Conservation (phyloP, 2,329 filamentous ascomycete genomes). For the Meredithiella fracta region DNA sequence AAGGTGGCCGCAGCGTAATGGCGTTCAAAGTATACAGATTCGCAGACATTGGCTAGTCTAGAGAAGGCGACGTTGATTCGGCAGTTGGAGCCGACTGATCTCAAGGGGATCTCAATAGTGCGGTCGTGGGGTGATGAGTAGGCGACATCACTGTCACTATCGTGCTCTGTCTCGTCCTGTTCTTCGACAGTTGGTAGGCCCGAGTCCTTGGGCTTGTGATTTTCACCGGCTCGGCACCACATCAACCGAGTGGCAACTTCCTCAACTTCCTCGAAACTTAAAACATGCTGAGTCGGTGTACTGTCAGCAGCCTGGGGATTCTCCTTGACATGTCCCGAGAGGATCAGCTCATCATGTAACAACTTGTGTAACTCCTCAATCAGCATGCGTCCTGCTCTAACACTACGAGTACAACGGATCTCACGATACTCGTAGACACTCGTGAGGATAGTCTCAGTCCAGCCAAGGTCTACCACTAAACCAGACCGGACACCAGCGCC, state of each 20-base stretch:
- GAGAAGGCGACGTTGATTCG: slow-evolving; percentile 52
- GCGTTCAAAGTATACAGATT: slow-evolving; percentile 55
- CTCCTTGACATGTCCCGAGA: slow-evolving; percentile 18
- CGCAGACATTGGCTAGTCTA: slow-evolving; percentile 55
- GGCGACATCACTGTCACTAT: slow-evolving; percentile 14
- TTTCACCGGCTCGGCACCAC: slow-evolving; percentile 46
- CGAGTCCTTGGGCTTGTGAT: slow-evolving; percentile 17
- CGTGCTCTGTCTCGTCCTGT: slow-evolving; percentile 35
- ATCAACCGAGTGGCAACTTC: slow-evolving; percentile 58
- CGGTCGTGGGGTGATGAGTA: slow-evolving; percentile 8
- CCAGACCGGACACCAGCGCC: slow-evolving; percentile 75
- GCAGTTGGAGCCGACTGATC: slow-evolving; percentile 31
- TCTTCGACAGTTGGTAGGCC: slow-evolving; percentile 38
- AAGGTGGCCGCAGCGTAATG: slow-evolving; percentile 37
- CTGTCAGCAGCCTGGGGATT: neutral
- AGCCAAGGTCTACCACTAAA: slow-evolving; percentile 77
- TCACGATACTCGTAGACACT: slow-evolving; percentile 84
- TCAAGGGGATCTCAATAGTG: slow-evolving; percentile 28
- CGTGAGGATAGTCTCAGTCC: slow-evolving; percentile 76
- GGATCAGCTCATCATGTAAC: slow-evolving; percentile 30
- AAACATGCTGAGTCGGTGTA: slow-evolving; percentile 20
- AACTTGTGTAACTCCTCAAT: slow-evolving; percentile 52
- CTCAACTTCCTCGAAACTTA: slow-evolving; percentile 66
- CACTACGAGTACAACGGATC: slow-evolving; percentile 50
- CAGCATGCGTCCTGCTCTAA: slow-evolving; percentile 58